phyloP scores from a whole-genome alignment of 1,139 yeast genomes.

The Yamadazyma spencermartinsiae region DNA sequence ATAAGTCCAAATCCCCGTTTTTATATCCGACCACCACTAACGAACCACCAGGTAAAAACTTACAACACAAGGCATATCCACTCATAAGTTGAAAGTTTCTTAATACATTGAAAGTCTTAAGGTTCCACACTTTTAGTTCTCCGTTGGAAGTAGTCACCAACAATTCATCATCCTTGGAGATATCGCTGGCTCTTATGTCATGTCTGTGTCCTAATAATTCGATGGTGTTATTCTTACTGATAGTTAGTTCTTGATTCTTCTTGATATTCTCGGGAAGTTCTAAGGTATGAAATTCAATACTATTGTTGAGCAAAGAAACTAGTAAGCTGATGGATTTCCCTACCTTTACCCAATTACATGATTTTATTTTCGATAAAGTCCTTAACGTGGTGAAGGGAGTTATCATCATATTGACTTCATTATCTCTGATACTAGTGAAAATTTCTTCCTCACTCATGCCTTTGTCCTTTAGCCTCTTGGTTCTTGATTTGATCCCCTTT shows the following conservation, averaged over 20 bases:
- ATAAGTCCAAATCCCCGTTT: constrained; percentile 79
- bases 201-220: constrained; percentile 86
- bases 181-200: constrained; percentile 81
- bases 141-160: constrained; percentile 93
- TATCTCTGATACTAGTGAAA: constrained; percentile 48
- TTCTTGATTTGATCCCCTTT: constrained; percentile 77
- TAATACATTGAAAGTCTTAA: constrained; percentile 69
- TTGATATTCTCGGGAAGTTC: constrained; percentile 46
- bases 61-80: constrained; percentile 81
- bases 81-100: constrained; percentile 73
- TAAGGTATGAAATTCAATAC: constrained; percentile 67
- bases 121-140: constrained; percentile 83
- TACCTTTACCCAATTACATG: constrained; percentile 54
- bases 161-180: constrained; percentile 82
- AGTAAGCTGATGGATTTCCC: constrained; percentile 53
- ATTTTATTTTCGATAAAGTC: constrained; percentile 55
- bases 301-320: constrained; percentile 68
- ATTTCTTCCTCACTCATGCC: constrained; percentile 65
- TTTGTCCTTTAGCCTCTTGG: constrained; percentile 74
- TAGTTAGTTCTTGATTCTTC: constrained; percentile 44
- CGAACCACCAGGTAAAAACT: constrained; percentile 89
- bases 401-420: constrained; percentile 59
- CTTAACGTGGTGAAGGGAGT: constrained; percentile 66
- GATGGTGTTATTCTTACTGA: constrained; percentile 50
- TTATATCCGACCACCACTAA: constrained; percentile 89